Conservation (phyloP, 179 eudicot genomes). For the Nepenthes alata region DNA sequence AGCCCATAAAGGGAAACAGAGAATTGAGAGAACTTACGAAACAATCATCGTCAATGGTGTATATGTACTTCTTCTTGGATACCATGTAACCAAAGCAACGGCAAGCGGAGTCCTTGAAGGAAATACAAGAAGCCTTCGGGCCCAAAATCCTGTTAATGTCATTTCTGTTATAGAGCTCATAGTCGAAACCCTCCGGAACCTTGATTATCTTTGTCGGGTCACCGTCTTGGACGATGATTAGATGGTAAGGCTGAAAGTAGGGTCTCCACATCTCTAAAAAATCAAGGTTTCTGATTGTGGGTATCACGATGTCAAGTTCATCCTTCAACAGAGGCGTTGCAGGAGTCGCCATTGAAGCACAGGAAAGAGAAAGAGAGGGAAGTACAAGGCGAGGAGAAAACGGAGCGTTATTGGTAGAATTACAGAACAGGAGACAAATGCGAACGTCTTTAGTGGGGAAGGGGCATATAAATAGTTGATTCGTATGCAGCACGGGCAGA, state of each 20-base stretch:
- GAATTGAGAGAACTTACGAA: slow-evolving; percentile 6
- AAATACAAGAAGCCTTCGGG: slow-evolving; percentile 34
- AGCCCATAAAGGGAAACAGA: neutral
- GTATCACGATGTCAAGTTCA: slow-evolving; percentile 41
- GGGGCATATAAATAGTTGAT: too few species aligned
- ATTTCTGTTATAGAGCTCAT: slow-evolving; percentile 15
- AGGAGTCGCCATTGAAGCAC: slow-evolving; percentile 15
- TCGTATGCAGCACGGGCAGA: too few species aligned
- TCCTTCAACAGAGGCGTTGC: slow-evolving; percentile 27
- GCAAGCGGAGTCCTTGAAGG: slow-evolving; percentile 24
- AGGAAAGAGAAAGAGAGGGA: slow-evolving; percentile 9
- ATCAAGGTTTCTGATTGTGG: slow-evolving; percentile 35
- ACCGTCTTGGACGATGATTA: slow-evolving; percentile 42
- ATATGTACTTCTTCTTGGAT: slow-evolving; percentile 8
- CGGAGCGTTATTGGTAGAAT: too few species aligned
- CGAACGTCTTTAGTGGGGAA: too few species aligned
- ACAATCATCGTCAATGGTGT: slow-evolving; percentile 13
- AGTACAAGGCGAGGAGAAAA: neutral
- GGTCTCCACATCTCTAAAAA: slow-evolving; percentile 48
- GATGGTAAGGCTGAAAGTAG: slow-evolving; percentile 25
- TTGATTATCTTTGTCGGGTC: slow-evolving; percentile 29
- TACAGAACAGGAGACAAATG: too few species aligned
- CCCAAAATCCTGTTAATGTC: slow-evolving; percentile 15
- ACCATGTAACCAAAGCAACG: slow-evolving; percentile 10
- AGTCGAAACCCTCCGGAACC: slow-evolving; percentile 35